Conservation (phyloP, 805 yeast species). For the Schwanniomyces sp. region DNA sequence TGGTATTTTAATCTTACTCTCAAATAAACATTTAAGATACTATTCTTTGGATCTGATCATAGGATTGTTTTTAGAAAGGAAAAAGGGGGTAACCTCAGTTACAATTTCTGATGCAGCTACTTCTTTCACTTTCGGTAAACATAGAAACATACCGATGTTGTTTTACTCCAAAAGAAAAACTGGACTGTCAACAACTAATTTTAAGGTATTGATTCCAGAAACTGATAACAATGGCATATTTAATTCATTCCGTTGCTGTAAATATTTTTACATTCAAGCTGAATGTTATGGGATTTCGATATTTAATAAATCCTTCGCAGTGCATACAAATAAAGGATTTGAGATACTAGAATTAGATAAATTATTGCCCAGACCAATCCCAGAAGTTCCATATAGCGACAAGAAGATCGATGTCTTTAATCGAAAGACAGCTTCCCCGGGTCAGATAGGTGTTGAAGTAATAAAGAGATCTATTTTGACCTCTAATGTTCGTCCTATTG, state of each 20-base stretch:
- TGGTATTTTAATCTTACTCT: slow-evolving; percentile 56
- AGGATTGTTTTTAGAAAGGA: slow-evolving; percentile 51
- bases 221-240: slow-evolving; percentile 53
- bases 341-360: slow-evolving; percentile 63
- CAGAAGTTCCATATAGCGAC: slow-evolving; percentile 41
- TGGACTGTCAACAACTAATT: slow-evolving; percentile 42
- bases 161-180: slow-evolving; percentile 56
- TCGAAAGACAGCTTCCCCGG: slow-evolving; percentile 13
- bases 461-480: slow-evolving; percentile 41
- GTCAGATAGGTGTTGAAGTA: slow-evolving; percentile 26
- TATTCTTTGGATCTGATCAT: slow-evolving; percentile 63
- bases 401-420: slow-evolving; percentile 32
- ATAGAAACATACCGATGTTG: slow-evolving; percentile 59
- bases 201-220: slow-evolving; percentile 58
- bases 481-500: slow-evolving; percentile 51
- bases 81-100: slow-evolving; percentile 45
- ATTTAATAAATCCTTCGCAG: slow-evolving; percentile 64
- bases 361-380: slow-evolving; percentile 56
- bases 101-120: slow-evolving; percentile 48
- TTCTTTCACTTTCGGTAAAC: slow-evolving; percentile 68
- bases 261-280: slow-evolving; percentile 50
- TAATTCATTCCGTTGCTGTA: slow-evolving; percentile 36
- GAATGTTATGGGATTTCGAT: slow-evolving; percentile 63
- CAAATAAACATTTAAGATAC: slow-evolving; percentile 59
- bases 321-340: slow-evolving; percentile 67